phyloP scores from a whole-genome alignment of 441 rosid species.

The Lagerstroemia fauriei region DNA sequence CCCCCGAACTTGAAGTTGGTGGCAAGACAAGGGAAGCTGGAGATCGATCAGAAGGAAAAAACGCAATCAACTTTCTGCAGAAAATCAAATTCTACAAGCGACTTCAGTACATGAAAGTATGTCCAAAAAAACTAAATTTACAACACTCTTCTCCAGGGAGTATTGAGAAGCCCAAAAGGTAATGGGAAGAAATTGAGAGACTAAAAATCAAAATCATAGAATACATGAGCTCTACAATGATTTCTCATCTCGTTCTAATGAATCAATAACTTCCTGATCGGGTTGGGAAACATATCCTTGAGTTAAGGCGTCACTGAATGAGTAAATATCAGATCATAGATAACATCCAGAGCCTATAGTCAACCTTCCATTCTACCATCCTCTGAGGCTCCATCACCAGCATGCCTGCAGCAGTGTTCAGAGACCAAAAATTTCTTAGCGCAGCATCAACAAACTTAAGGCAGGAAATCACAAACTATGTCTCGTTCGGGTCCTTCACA shows the following conservation, averaged over 20 bases:
- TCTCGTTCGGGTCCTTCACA: constrained; percentile 60
- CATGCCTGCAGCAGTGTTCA: constrained; percentile 49
- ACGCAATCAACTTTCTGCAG: not conserved
- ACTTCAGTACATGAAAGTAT: not conserved
- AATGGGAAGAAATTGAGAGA: not conserved
- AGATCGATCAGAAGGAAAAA: constrained; percentile 69
- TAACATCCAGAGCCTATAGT: constrained; percentile 40
- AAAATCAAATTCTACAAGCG: not conserved
- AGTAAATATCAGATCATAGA: not conserved
- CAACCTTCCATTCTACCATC: constrained; percentile 51
- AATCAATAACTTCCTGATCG: not conserved
- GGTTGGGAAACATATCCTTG: not conserved
- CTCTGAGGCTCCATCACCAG: constrained; percentile 55
- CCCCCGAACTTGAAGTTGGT: constrained; percentile 79
- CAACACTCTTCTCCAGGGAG: not conserved
- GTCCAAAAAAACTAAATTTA: not conserved
- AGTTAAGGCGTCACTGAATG: not conserved
- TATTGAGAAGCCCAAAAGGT: not conserved
- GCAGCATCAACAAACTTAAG: not conserved
- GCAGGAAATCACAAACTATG: no score
- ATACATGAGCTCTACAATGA: not conserved
- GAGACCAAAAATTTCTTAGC: not conserved
- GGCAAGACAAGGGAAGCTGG: constrained; percentile 67
- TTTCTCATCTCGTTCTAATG: not conserved
- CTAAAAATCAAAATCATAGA: no score